Percentiles rank a stretch among this genome's conserved stretches.
These are phyloP conservation scores for Laetiporus sulphureus DNA, from an alignment of 1,284 basidiomycete genomes.

Conservation along the genomic window DNA sequence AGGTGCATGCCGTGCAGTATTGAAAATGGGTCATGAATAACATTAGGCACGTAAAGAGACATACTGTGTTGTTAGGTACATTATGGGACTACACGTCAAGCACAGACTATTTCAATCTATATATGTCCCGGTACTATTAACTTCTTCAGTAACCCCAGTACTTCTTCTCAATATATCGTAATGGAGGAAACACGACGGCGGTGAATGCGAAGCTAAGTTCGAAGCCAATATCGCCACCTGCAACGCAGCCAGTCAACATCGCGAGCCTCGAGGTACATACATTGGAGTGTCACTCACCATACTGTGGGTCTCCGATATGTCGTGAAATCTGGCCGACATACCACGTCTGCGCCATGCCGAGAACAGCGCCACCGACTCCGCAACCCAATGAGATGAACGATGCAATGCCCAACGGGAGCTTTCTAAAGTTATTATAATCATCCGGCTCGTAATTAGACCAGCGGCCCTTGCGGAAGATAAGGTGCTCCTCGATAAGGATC, in stretches of 20 bases:
- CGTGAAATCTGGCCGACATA: slow-evolving; percentile 23
- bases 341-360: slow-evolving; percentile 27
- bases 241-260: background rate
- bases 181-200: slow-evolving; percentile 23
- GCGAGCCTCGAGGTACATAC: too few relatives aligned
- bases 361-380: slow-evolving; percentile 25
- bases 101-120: background rate
- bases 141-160: slow-evolving; percentile 10
- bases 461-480: slow-evolving; percentile 27
- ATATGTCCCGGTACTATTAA: background rate
- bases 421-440: slow-evolving; percentile 21
- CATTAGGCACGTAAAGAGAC: slow-evolving; percentile 4
- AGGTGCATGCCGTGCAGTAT: too few relatives aligned
- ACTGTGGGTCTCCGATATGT: slow-evolving; percentile 11
- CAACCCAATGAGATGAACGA: slow-evolving; percentile 20
- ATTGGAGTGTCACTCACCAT: background rate
- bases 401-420: slow-evolving; percentile 25
- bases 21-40: too few relatives aligned
- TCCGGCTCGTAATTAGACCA: slow-evolving; percentile 27
- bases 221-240: slow-evolving; percentile 25
- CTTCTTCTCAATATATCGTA: slow-evolving; percentile 24
- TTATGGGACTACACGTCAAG: slow-evolving; percentile 4
- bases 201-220: slow-evolving; percentile 26
- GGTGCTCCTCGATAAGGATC: slow-evolving; percentile 29
- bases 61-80: slow-evolving; percentile 5